Percentiles rank a stretch among this genome's conserved stretches.
phyloP scores from a whole-genome alignment of 2,329 filamentous ascomycete species.

The Hansfordia pulvinata region DNA sequence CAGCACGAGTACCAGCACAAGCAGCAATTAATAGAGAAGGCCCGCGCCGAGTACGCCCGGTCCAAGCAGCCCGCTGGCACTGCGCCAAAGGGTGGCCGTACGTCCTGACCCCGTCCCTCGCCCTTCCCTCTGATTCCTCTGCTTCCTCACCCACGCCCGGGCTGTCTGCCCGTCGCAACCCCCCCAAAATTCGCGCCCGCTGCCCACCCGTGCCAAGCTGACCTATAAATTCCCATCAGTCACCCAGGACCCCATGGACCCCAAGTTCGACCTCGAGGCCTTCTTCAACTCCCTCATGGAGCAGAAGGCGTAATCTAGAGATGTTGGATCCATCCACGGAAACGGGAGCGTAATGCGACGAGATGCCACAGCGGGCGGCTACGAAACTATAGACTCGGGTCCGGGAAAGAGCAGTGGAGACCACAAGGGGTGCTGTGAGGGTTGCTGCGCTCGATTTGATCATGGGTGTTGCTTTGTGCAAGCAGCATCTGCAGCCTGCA shows the following conservation, averaged over 20 bases:
- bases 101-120: conserved; percentile 16
- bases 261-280: conserved; percentile 88
- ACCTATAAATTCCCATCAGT: conserved; percentile 32
- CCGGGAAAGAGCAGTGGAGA: too few relatives aligned
- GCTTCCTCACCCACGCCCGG: too few relatives aligned
- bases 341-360: conserved; percentile 13
- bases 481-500: too few relatives aligned
- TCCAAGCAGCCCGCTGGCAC: conserved; percentile 41
- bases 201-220: neutral
- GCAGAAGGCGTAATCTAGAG: conserved; percentile 31
- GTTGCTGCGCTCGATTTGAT: too few relatives aligned
- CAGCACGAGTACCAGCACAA: conserved; percentile 84
- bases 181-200: neutral
- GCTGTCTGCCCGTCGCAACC: neutral
- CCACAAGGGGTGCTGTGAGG: too few relatives aligned
- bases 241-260: conserved; percentile 64
- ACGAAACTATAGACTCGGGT: too few relatives aligned
- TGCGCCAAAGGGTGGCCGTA: conserved; percentile 19
- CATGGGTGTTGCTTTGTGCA: too few relatives aligned
- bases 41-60: conserved; percentile 82
- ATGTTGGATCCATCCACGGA: too few relatives aligned
- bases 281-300: conserved; percentile 53
- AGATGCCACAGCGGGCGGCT: too few relatives aligned
- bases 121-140: too few relatives aligned
- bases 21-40: conserved; percentile 80